phyloP scores from a whole-genome alignment of 139 green algal species.

The Micractinium conductrix region DNA sequence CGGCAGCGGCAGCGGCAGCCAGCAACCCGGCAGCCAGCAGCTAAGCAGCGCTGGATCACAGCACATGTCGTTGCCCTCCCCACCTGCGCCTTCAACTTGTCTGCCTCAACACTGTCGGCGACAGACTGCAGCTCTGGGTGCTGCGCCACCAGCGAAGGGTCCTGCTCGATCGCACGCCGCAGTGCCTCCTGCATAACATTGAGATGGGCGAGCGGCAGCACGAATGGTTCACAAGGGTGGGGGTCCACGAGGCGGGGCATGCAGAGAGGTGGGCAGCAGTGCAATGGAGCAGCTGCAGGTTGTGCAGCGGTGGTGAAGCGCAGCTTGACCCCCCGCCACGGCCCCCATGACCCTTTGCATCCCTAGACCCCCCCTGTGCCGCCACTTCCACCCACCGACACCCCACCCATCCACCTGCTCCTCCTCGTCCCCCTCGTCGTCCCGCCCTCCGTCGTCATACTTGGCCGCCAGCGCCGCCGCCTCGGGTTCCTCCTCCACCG shows the following conservation, averaged over 20 bases:
- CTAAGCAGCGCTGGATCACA: too few relatives aligned
- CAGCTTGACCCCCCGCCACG: too few relatives aligned
- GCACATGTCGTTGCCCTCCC: too few relatives aligned
- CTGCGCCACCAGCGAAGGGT: constrained; percentile 72
- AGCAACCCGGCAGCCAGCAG: too few relatives aligned
- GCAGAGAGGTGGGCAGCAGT: not conserved
- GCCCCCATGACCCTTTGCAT: too few relatives aligned
- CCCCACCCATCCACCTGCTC: constrained; percentile 39
- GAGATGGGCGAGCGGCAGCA: too few relatives aligned
- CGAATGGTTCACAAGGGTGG: not conserved
- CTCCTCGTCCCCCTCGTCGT: constrained; percentile 42
- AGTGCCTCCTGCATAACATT: constrained; percentile 75
- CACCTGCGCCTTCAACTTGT: constrained; percentile 76
- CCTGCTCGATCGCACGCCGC: constrained; percentile 73
- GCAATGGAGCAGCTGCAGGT: not conserved
- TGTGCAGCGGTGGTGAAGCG: too few relatives aligned
- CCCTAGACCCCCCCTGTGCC: too few relatives aligned
- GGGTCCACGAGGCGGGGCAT: not conserved
- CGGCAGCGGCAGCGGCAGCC: too few relatives aligned
- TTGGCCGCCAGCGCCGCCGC: not conserved
- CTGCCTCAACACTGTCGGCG: constrained; percentile 56
- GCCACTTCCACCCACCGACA: too few relatives aligned
- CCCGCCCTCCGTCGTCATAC: constrained; percentile 17
- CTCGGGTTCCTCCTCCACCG: constrained; percentile 30
- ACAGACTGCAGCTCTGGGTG: constrained; percentile 51